Evolutionary conservation across 148 eudicot genomes (phyloP), one percentile per base, ranked within the genome.

Genomic region (Polygonum maritimum): DNA sequence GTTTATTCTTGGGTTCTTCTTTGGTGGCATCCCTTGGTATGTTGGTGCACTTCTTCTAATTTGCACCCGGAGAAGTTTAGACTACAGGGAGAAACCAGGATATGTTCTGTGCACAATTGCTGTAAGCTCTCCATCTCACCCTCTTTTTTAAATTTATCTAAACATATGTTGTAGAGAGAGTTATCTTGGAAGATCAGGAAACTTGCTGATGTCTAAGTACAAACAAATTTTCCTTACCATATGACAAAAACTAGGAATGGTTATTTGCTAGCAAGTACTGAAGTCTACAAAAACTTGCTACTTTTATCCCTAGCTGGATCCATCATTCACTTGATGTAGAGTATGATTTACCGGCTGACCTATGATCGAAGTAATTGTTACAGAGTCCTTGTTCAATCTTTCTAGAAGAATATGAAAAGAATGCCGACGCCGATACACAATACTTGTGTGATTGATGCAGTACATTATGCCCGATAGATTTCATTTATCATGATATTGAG

Each of bases 21-120:
- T 95, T 76, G 98, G 85, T 84, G 92, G 88, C 75, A 77, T 95
- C 55, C 98, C 97, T 26, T 95, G 98, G 97, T 94, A 90, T 82
- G 38, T 86, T 80, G 98, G 85, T 7, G 97, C 91, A 35, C 51
- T 92, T 74, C 40, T 92, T 69, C 79, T 87, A 57, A 48, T 92
- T 49, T 95, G 94, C 77, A 84, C 88, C 82, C 83, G 85, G 78
- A 60, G 85, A 80, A 74, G 12, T 76, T 54, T 85, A 71, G 92
- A 92, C 62, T 82, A 80, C 73, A 82, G 98, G 78, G 98, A 95
- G 91, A 92, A 95, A 80, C 89, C 98, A 2, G 98, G 94, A 78
- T 95, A 92, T 73, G 77, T 92, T 72, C 88, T 87, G 72, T 92
- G 92, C 87, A 78, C 91, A 9, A 71, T 95, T 76, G 97, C 88